A percentile compares a stretch with the other conserved stretches of the same genome.
These are phyloP conservation scores for Colletotrichum sp. DNA, from an alignment of 2,329 filamentous ascomycete species.

Conservation along the genomic window DNA sequence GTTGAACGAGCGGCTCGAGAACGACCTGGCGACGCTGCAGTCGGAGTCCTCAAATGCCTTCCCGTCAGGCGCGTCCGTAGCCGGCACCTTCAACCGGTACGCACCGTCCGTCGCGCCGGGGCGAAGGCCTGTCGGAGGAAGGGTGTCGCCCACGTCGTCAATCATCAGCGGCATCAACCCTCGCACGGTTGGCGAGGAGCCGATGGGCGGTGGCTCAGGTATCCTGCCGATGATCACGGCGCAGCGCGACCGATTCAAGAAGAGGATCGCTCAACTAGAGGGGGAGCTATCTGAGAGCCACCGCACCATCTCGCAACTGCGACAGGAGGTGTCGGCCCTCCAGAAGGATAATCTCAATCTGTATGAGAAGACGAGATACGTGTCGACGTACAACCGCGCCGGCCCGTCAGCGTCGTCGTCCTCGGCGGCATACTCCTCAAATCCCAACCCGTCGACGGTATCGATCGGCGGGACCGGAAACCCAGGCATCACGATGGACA, in stretches of 20 bases:
- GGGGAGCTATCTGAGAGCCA: constrained; percentile 87
- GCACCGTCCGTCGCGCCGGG: constrained; percentile 66
- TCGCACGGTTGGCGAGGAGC: constrained; percentile 61
- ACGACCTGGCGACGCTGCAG: constrained; percentile 87
- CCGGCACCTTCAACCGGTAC: constrained; percentile 88
- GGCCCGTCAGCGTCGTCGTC: constrained; percentile 64
- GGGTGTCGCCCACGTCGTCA: constrained; percentile 89
- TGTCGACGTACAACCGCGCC: constrained; percentile 87
- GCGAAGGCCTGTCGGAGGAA: constrained; percentile 70
- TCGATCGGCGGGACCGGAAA: constrained; percentile 59
- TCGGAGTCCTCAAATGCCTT: constrained; percentile 84
- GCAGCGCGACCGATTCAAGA: constrained; percentile 97
- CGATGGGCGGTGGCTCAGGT: constrained; percentile 76
- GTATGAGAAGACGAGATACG: constrained; percentile 97
- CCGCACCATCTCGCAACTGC: constrained; percentile 79
- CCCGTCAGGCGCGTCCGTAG: constrained; percentile 89
- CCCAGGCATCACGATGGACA: constrained; percentile 75
- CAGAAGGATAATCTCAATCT: constrained; percentile 96
- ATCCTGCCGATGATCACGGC: constrained; percentile 98
- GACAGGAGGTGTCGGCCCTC: constrained; percentile 88
- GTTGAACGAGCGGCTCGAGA: constrained; percentile 88
- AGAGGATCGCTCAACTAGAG: constrained; percentile 90
- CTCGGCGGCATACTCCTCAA: constrained; percentile 69
- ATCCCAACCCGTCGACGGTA: constrained; percentile 78
- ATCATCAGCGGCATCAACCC: constrained; percentile 98